Conservation (phyloP, 768 basidiomycete species). For the Amanita thiersii region DNA sequence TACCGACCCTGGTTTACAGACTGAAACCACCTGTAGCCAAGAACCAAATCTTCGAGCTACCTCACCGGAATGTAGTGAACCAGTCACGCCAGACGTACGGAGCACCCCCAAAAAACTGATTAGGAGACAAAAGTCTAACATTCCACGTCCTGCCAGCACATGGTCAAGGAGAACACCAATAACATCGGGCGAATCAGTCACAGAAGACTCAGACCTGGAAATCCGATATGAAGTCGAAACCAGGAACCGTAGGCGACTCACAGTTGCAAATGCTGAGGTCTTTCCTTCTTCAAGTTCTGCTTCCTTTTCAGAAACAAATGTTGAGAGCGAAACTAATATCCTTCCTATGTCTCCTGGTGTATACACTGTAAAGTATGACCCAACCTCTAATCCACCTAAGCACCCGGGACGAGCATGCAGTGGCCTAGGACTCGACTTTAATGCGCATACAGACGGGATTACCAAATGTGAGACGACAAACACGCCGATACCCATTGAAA, state of each 20-base stretch:
- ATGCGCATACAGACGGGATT: no score
- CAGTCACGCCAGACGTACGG: background rate
- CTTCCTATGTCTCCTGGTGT: background rate
- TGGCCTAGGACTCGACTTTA: no score
- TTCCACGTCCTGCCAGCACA: constrained; percentile 25
- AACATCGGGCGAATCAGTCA: constrained; percentile 14
- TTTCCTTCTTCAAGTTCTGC: constrained; percentile 29
- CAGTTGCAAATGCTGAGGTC: constrained; percentile 36
- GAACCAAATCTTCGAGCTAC: constrained; percentile 2
- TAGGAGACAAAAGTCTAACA: constrained; percentile 18
- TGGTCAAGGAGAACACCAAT: constrained; percentile 16
- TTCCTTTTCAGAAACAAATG: constrained; percentile 25
- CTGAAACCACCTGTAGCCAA: background rate
- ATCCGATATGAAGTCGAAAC: constrained; percentile 28
- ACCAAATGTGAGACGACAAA: no score
- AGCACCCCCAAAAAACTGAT: constrained; percentile 10
- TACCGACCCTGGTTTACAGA: constrained; percentile 24
- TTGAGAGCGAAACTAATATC: constrained; percentile 9
- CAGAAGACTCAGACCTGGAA: constrained; percentile 39
- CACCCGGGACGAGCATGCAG: no score
- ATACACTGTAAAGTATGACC: no score
- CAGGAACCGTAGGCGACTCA: constrained; percentile 30
- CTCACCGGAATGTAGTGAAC: background rate
- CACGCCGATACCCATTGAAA: no score
- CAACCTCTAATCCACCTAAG: no score